phyloP scores from a whole-genome alignment of 2,329 filamentous ascomycete species.

The Aureobasidium subglaciale region DNA sequence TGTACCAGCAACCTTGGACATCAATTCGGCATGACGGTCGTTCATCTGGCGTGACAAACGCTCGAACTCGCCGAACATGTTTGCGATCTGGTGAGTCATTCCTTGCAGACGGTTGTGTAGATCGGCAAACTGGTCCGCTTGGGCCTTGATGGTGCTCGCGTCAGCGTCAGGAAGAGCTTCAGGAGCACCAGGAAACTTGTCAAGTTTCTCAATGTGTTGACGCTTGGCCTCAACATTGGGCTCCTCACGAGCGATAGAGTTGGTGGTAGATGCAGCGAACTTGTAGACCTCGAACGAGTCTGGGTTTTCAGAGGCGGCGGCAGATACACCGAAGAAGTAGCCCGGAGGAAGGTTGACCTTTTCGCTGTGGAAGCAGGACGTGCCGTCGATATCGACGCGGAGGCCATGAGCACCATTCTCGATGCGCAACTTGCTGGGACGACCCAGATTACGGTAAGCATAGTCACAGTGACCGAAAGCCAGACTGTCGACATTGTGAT shows the following conservation, averaged over 20 bases:
- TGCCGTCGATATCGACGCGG: conserved; percentile 72
- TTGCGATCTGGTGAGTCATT: conserved; percentile 61
- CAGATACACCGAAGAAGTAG: conserved; percentile 81
- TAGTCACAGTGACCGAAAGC: conserved; percentile 93
- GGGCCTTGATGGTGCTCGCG: conserved; percentile 34
- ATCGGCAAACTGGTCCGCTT: conserved; percentile 65
- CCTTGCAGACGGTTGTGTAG: conserved; percentile 76
- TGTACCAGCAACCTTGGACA: conserved; percentile 15
- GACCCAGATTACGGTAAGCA: conserved; percentile 82
- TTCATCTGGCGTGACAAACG: conserved; percentile 47
- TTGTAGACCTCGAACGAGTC: conserved; percentile 95
- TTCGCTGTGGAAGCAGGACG: conserved; percentile 73
- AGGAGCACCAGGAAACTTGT: conserved; percentile 36
- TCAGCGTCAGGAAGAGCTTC: conserved; percentile 32
- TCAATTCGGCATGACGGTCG: conserved; percentile 50
- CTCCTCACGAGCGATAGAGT: conserved; percentile 24
- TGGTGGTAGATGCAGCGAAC: conserved; percentile 58
- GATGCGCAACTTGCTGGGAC: conserved; percentile 72
- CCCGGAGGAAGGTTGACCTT: conserved; percentile 68
- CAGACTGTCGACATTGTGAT: conserved; percentile 71
- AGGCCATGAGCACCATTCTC: conserved; percentile 59
- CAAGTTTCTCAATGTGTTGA: conserved; percentile 22
- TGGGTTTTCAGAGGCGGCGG: conserved; percentile 80
- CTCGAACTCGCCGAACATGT: conserved; percentile 53
- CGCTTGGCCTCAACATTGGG: conserved; percentile 27